phyloP scores from a whole-genome alignment of 192 early-diverging fungal species.

The Umbelopsis sp. region DNA sequence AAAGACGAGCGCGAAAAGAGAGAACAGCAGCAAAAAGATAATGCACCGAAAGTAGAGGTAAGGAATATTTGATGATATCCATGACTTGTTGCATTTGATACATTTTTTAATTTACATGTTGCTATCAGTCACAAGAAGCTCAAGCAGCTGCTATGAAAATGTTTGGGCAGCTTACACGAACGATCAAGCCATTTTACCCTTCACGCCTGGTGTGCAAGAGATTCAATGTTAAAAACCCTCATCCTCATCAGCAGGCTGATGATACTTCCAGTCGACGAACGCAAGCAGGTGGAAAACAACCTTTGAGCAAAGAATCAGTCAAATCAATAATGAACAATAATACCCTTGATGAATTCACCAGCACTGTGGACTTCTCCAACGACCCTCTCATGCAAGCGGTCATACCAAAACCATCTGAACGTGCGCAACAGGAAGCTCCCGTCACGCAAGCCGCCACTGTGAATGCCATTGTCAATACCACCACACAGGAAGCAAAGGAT shows the following conservation, averaged over 20 bases:
- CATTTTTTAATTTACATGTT: slow-evolving; percentile 5
- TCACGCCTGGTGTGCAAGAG: slow-evolving; percentile 73
- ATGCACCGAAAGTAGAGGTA: slow-evolving; percentile 22
- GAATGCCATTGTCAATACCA: not conserved
- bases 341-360: slow-evolving; percentile 10
- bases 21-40: not conserved
- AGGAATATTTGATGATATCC: not conserved
- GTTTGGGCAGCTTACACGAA: slow-evolving; percentile 71
- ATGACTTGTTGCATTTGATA: too few relatives aligned
- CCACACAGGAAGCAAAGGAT: slow-evolving; percentile 3
- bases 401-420: slow-evolving; percentile 23
- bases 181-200: slow-evolving; percentile 60
- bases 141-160: slow-evolving; percentile 61
- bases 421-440: not conserved
- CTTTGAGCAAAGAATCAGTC: slow-evolving; percentile 47
- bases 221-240: slow-evolving; percentile 75
- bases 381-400: slow-evolving; percentile 22
- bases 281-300: slow-evolving; percentile 36
- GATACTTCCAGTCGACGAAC: slow-evolving; percentile 34
- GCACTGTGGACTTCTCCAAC: not conserved
- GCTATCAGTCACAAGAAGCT: slow-evolving; percentile 38
- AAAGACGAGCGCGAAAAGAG: slow-evolving; percentile 14
- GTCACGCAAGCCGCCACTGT: not conserved
- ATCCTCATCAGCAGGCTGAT: slow-evolving; percentile 52
- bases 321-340: slow-evolving; percentile 40